These are phyloP conservation scores for Calocybe indica DNA, from an alignment of 768 basidiomycete genomes.

Conservation along the genomic window DNA sequence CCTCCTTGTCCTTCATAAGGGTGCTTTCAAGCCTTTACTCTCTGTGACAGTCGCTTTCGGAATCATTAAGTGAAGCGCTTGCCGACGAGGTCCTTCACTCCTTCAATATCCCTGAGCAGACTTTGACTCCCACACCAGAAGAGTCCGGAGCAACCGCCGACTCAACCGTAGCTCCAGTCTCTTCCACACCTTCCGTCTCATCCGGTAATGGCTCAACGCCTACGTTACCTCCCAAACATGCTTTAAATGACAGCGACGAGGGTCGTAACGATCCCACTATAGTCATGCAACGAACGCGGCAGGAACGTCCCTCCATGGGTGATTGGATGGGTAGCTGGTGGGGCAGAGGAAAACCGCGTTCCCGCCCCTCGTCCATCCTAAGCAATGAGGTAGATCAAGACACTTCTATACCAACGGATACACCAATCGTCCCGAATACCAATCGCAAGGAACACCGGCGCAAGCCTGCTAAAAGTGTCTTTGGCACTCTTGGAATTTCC, in stretches of 20 bases:
- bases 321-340: conserved; percentile 82
- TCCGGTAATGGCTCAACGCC: conserved; percentile 7
- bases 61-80: conserved; percentile 52
- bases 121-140: conserved; percentile 30
- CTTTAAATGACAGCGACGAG: neutral
- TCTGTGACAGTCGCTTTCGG: conserved; percentile 37
- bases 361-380: neutral
- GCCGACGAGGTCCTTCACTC: conserved; percentile 38
- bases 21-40: conserved; percentile 1
- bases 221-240: neutral
- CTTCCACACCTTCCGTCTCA: conserved; percentile 2
- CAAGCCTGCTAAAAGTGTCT: conserved; percentile 56
- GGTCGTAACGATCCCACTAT: conserved; percentile 7
- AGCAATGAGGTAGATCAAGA: too few relatives aligned
- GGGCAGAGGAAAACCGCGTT: conserved; percentile 35
- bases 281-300: conserved; percentile 16
- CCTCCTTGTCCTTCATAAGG: neutral
- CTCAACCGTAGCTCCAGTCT: conserved; percentile 2
- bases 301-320: conserved; percentile 52
- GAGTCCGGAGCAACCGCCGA: conserved; percentile 14
- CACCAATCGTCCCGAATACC: too few relatives aligned
- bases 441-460: conserved; percentile 20
- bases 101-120: conserved; percentile 25
- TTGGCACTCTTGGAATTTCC: conserved; percentile 67
- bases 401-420: too few relatives aligned